phyloP scores from a whole-genome alignment of 345 rosid genomes.

The Syzygium grande region DNA sequence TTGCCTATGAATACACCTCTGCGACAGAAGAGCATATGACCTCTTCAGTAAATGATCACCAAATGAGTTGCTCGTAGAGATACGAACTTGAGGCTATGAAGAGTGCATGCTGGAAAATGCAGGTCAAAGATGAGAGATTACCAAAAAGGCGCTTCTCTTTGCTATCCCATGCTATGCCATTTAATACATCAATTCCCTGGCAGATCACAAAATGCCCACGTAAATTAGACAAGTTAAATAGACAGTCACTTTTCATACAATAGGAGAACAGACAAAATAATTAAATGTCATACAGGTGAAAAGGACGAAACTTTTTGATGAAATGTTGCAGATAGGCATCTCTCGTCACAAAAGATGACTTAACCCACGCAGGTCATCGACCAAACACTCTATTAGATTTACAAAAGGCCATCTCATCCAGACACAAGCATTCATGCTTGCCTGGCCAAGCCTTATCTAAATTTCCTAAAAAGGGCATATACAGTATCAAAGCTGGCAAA shows the following conservation, averaged over 20 bases:
- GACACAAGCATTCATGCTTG: not conserved
- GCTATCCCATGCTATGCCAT: slow-evolving; percentile 94
- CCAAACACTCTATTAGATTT: not conserved
- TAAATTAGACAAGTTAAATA: not conserved
- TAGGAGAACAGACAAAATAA: not conserved
- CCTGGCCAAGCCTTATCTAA: not conserved
- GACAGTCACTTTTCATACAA: not conserved
- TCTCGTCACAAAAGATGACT: not conserved
- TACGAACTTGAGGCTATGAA: not conserved
- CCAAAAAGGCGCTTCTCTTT: slow-evolving; percentile 58
- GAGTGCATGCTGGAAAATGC: not conserved
- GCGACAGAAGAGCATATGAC: not conserved
- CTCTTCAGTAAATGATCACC: not conserved
- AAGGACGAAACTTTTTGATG: not conserved
- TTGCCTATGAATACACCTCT: not conserved
- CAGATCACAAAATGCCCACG: not conserved
- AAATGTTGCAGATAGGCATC: not conserved
- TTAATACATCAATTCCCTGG: slow-evolving; percentile 78
- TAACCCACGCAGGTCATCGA: not conserved
- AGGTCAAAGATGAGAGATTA: slow-evolving; percentile 9
- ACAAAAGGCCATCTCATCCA: not conserved
- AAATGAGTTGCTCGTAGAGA: not conserved
- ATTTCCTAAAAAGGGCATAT: not conserved
- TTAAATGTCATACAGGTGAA: not conserved
- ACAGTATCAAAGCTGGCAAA: not conserved